Evolutionary conservation across 2,329 filamentous ascomycete genomes (phyloP).

Genomic region (Lecanoromycetidae sp.): DNA sequence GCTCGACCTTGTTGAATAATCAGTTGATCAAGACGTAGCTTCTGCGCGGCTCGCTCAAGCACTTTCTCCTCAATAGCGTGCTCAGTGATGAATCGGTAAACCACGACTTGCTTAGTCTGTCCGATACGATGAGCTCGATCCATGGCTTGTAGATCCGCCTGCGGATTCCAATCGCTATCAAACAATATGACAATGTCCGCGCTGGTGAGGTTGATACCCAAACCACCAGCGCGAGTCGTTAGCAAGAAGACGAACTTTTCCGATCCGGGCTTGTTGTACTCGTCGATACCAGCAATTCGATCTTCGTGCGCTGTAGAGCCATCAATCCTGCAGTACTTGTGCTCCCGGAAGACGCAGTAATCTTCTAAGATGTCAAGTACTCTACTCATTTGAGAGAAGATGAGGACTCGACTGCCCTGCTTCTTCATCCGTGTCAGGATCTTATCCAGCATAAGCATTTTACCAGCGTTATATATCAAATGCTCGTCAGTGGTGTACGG

Average conservation of each 20-base stretch:
- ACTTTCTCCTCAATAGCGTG: constrained; percentile 99
- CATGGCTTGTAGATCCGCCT: constrained; percentile 97
- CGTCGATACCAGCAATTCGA: constrained; percentile 91
- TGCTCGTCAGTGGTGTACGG: constrained; percentile 98
- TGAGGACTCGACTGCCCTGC: constrained; percentile 88
- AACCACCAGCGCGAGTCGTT: constrained; percentile 85
- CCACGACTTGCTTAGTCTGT: constrained; percentile 93
- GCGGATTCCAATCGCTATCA: constrained; percentile 97
- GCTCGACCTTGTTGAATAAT: constrained; percentile 96
- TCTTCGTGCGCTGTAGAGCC: constrained; percentile 95
- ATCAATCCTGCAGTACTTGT: constrained; percentile 94
- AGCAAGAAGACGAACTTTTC: constrained; percentile 95
- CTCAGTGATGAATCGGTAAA: constrained; percentile 94
- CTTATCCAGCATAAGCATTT: constrained; percentile 95
- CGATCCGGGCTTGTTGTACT: constrained; percentile 91
- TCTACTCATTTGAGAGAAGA: constrained; percentile 99
- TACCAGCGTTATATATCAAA: constrained; percentile 81
- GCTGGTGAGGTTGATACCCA: constrained; percentile 91
- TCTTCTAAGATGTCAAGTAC: constrained; percentile 93
- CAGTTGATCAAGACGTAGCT: constrained; percentile 87
- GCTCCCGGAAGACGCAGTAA: constrained; percentile 91
- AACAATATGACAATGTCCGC: constrained; percentile 95
- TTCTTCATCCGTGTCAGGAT: constrained; percentile 69
- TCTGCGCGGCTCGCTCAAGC: constrained; percentile 88
- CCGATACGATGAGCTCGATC: constrained; percentile 96